Base-by-base conservation (phyloP, 345 rosid genomes). In the Populus tremula region DNA sequence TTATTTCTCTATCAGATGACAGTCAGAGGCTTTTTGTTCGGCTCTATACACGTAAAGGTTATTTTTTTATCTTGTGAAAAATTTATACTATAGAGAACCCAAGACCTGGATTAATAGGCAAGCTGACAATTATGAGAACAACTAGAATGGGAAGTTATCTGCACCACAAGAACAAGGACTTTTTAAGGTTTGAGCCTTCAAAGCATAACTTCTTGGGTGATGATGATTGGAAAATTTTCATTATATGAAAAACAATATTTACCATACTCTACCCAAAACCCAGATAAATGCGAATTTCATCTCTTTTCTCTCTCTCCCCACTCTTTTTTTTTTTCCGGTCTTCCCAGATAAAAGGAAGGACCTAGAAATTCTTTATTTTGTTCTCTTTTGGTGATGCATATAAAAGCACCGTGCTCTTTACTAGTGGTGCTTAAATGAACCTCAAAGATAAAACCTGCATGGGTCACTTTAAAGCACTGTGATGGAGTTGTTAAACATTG, bases 1-100 rank as follows among this genome's bases (percentile, higher is more conserved):
- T 92, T 79, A 69, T 78, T 43, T 72, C 87, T 35, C 90, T 93
- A 53, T 84, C 93, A 49, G 88, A 85, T 76, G 96, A 86, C 82
- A 84, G 97, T 84, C 98, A 92, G 78, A 88, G 96, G 86, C 91
- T 95, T 77, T 95, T 95, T 77, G 81, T 95, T 71, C 92, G 97
- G 82, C 96, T 95, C 80, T 92, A 92, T 84, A 81, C 86, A 38
- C 87, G 98, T 54, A 95, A 91, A 93, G 98, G 98, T 95, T 70
- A 65, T 76, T 41, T 33, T 20, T 27, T 36, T 21, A 27, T 35
- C 25, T 38, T 27, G 53, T 14, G 20, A 47, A 47, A 47, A 47
- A 12, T 14, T 47, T 47, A 14, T 47, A 47, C 53, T 47, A 47
- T 47, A 47, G 16, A 47, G 20, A 47, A 13, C 5, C 18, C 53